phyloP scores from a whole-genome alignment of 2,329 filamentous ascomycete genomes.

The Neocucurbitaria cava region DNA sequence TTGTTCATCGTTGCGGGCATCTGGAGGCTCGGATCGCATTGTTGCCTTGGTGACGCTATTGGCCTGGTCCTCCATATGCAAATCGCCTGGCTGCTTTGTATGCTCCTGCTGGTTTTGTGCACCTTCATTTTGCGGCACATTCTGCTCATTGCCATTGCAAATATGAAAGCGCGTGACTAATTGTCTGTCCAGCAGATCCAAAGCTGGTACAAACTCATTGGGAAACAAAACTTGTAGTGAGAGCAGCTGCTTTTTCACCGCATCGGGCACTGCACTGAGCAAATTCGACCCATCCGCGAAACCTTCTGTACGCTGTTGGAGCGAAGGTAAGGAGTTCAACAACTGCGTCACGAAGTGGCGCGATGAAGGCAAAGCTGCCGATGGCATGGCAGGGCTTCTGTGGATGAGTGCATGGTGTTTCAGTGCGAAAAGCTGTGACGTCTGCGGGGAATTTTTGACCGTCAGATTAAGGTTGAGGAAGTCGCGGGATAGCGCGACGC shows the following conservation, averaged over 20 bases:
- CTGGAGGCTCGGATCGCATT: not conserved
- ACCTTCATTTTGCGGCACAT: not conserved
- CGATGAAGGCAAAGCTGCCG: slow-evolving; percentile 25
- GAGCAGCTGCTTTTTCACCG: slow-evolving; percentile 62
- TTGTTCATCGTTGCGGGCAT: not conserved
- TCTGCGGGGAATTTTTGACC: slow-evolving; percentile 18
- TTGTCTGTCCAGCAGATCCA: slow-evolving; percentile 84
- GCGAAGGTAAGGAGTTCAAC: slow-evolving; percentile 31
- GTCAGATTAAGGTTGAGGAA: slow-evolving; percentile 31
- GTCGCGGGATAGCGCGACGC: slow-evolving; percentile 22
- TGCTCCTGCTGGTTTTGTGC: not conserved
- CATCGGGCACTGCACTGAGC: slow-evolving; percentile 35
- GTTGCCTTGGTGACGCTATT: not conserved
- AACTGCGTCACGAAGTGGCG: slow-evolving; percentile 46
- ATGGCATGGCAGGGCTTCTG: slow-evolving; percentile 15
- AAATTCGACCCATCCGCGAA: slow-evolving; percentile 52
- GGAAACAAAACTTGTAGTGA: slow-evolving; percentile 88
- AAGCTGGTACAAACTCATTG: slow-evolving; percentile 77
- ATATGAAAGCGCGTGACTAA: slow-evolving; percentile 66
- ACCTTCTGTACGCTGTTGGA: slow-evolving; percentile 3
- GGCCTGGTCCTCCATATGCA: not conserved
- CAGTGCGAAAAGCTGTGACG: slow-evolving; percentile 13
- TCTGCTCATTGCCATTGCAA: not conserved
- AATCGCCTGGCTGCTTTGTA: not conserved
- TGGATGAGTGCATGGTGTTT: slow-evolving; percentile 10